Evolutionary conservation across 2,329 filamentous ascomycete species (phyloP), one percentile per base, ranked within the genome.

Genomic region (Coniochaeta hoffmannii): DNA sequence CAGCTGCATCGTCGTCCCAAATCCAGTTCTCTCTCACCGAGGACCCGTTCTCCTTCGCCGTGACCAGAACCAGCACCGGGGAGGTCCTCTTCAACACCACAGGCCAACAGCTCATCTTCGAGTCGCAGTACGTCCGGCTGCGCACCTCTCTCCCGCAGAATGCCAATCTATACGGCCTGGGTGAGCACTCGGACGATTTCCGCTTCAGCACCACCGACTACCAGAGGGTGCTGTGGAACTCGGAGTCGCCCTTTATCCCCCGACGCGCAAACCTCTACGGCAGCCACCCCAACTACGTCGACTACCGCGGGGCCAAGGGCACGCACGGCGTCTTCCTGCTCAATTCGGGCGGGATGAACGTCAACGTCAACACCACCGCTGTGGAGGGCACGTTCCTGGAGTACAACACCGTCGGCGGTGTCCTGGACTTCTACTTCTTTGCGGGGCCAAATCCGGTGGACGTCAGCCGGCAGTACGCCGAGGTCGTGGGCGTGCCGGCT

Each of bases 351-450:
- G 87, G 82, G 26, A 91, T 90, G 85, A 87, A 91, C 58, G 77
- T 91, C 66, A 86, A 85, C 61, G 83, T 91, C 66, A 79, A 89
- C 65, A 79, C 82, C 58, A 81, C 79, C 1, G 69, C 74, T 4
- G 68, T 75, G 14, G 74, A 77, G 5, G 75, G 79, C 14, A 83
- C 91, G 64, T 90, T 86, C 56, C 77, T 94, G 2, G 87, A 92
- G 68, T 93, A 91, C 72, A 89, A 91, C 66, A 81, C 82, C 2
- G 76, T 92, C 0, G 89, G 89, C 3, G 89, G 89, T 10, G 78
- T 91, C 14, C 66, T 93, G 1, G 89, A 92, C 67, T 80, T 87
- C 54, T 87, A 86, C 63, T 86, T 87, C 63, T 62, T 86, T 9
- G 75, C 80, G 12, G 84, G 84, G 0, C 79, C 81, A 0, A 76